Conservation (phyloP, 1,284 basidiomycete species). For the Agaricales sp. region DNA sequence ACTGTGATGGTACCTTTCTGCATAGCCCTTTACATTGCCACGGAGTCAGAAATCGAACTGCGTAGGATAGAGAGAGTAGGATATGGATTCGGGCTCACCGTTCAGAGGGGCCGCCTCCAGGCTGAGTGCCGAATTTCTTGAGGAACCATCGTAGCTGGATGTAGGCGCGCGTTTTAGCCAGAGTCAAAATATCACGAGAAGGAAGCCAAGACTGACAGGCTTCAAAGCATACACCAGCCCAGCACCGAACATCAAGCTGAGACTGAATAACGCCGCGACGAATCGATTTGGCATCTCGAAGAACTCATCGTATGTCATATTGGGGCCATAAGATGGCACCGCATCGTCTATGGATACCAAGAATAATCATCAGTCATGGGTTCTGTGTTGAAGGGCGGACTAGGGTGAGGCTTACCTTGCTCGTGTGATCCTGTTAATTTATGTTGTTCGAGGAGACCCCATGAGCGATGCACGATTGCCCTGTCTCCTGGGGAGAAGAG, state of each 20-base stretch:
- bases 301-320: conserved; percentile 73
- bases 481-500: conserved; percentile 57
- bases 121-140: conserved; percentile 36
- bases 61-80: conserved; percentile 6
- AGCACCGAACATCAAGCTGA: conserved; percentile 25
- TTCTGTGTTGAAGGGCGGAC: conserved; percentile 14
- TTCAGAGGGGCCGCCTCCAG: conserved; percentile 56
- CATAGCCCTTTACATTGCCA: conserved; percentile 31
- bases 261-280: conserved; percentile 30
- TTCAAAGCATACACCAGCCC: conserved; percentile 23
- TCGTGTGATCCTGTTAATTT: conserved; percentile 17
- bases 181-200: not conserved
- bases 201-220: conserved; percentile 24
- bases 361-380: conserved; percentile 10
- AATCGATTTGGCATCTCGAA: conserved; percentile 31
- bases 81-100: conserved; percentile 32
- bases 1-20: conserved; percentile 45
- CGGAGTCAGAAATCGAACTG: conserved; percentile 4
- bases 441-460: conserved; percentile 64
- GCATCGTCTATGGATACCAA: conserved; percentile 9
- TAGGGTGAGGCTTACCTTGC: not conserved
- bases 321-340: conserved; percentile 41
- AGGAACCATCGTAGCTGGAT: conserved; percentile 44
- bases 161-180: too few relatives aligned
- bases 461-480: conserved; percentile 69